phyloP scores from a whole-genome alignment of 2,329 filamentous ascomycete genomes.

The Ophiognomonia clavigignenti-juglandacearum region DNA sequence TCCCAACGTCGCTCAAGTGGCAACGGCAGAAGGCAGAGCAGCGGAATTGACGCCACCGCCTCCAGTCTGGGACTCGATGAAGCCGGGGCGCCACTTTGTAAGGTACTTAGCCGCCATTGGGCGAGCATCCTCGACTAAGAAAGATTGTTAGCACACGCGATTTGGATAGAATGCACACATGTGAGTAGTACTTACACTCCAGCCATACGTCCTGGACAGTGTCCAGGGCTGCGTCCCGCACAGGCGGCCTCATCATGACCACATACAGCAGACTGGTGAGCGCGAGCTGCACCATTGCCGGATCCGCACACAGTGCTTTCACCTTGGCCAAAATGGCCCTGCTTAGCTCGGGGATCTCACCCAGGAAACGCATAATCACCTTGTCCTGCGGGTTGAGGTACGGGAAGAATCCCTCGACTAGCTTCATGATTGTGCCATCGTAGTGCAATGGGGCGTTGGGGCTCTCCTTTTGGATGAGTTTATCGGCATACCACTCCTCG shows the following conservation, averaged over 20 bases:
- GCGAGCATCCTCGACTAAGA: conserved; percentile 58
- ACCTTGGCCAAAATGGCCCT: conserved; percentile 68
- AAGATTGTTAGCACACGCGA: conserved; percentile 1
- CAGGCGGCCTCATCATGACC: conserved; percentile 63
- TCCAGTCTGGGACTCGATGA: conserved; percentile 32
- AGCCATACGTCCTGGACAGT: conserved; percentile 63
- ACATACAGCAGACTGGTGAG: conserved; percentile 62
- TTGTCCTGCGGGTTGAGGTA: conserved; percentile 92
- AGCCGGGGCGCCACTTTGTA: conserved; percentile 54
- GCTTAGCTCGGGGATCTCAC: conserved; percentile 81
- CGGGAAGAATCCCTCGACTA: conserved; percentile 85
- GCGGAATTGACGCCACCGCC: background rate
- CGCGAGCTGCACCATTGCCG: conserved; percentile 58
- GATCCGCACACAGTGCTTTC: conserved; percentile 61
- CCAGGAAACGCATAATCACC: conserved; percentile 82
- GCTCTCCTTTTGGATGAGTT: conserved; percentile 36
- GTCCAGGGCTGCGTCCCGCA: conserved; percentile 58
- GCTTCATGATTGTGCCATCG: conserved; percentile 69
- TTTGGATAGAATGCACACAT: background rate
- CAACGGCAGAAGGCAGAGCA: conserved; percentile 5
- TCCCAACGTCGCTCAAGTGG: background rate
- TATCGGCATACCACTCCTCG: conserved; percentile 97
- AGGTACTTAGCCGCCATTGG: conserved; percentile 60
- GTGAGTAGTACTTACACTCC: conserved; percentile 47
- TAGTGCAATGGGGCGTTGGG: conserved; percentile 60